phyloP scores from a whole-genome alignment of 306 rosid species.

The Cucumis hystrix region DNA sequence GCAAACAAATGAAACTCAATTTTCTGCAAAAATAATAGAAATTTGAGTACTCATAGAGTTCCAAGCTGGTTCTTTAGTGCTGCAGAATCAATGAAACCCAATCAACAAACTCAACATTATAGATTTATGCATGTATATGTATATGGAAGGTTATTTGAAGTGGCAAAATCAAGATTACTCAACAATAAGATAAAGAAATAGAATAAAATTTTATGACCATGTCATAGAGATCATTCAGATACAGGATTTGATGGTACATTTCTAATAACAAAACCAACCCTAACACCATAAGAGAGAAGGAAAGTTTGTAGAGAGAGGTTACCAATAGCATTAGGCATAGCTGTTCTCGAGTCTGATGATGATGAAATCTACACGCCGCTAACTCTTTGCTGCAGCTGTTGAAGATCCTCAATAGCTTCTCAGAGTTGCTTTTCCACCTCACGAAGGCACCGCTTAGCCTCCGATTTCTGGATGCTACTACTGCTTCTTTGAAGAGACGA shows the following conservation, averaged over 20 bases:
- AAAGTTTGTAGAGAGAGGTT: too few species aligned
- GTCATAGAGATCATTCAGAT: background rate
- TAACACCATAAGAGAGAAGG: too few species aligned
- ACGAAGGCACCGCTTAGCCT: too few species aligned
- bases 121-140: background rate
- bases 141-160: background rate
- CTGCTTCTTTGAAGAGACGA: too few species aligned
- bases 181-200: background rate
- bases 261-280: too few species aligned
- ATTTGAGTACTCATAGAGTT: constrained; percentile 62
- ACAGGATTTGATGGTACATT: background rate
- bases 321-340: too few species aligned
- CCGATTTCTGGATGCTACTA: too few species aligned
- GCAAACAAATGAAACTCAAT: background rate
- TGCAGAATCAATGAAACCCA: constrained; percentile 36
- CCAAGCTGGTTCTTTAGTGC: constrained; percentile 80
- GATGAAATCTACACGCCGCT: too few species aligned
- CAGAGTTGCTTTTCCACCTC: too few species aligned
- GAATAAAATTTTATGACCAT: background rate
- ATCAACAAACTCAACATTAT: constrained; percentile 8
- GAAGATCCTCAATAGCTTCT: too few species aligned
- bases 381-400: too few species aligned
- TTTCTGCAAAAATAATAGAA: background rate
- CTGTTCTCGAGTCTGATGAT: too few species aligned
- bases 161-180: background rate